Evolutionary conservation across 192 early-diverging fungal genomes (phyloP).

Genomic region (Dissophora globulifera): DNA sequence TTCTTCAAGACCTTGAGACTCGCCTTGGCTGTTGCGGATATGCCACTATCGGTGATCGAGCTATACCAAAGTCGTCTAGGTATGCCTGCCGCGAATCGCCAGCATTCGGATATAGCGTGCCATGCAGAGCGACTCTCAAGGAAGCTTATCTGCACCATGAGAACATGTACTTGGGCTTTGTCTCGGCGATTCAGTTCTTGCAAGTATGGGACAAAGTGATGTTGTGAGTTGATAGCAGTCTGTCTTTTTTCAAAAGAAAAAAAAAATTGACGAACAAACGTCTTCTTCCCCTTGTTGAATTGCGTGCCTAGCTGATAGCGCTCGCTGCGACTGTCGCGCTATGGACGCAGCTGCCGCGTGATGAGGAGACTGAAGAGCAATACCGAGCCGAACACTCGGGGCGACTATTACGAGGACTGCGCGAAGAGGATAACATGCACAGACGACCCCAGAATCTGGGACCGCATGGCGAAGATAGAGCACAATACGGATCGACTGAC

Average conservation of each 20-base stretch:
- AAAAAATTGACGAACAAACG: too few species aligned
- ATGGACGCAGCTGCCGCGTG: constrained; percentile 9
- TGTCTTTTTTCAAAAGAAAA: not conserved
- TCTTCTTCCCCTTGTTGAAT: not conserved
- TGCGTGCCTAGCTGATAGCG: constrained; percentile 37
- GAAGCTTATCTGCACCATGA: constrained; percentile 10
- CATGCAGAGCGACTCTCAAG: constrained; percentile 24
- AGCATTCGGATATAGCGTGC: constrained; percentile 22
- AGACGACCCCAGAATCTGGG: not conserved
- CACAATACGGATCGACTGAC: constrained; percentile 3
- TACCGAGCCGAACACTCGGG: constrained; percentile 15
- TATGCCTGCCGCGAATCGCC: constrained; percentile 19
- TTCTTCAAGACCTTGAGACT: constrained; percentile 29
- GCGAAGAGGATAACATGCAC: constrained; percentile 19
- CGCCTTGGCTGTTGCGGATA: constrained; percentile 34
- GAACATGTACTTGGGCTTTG: not conserved
- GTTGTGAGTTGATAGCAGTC: too few species aligned
- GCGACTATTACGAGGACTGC: constrained; percentile 18
- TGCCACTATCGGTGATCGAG: constrained; percentile 15
- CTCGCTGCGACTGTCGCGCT: constrained; percentile 1
- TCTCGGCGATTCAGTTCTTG: constrained; percentile 6
- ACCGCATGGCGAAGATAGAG: not conserved
- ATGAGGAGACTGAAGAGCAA: constrained; percentile 7
- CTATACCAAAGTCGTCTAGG: constrained; percentile 20
- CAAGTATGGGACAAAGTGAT: too few species aligned